Evolutionary conservation across 345 rosid genomes (phyloP).

Genomic region (Cardamine resedifolia): DNA sequence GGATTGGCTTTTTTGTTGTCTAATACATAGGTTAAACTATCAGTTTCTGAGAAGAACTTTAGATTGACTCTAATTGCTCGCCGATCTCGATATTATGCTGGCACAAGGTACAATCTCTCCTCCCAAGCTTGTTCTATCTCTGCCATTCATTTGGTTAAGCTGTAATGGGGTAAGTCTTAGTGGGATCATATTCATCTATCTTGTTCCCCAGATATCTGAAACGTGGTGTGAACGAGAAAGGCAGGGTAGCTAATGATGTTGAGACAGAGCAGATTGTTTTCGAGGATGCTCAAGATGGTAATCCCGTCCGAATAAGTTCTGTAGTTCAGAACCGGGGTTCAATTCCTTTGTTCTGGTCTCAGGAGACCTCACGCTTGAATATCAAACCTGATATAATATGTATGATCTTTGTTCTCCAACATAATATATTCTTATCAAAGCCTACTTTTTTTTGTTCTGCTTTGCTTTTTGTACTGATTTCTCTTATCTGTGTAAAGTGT

Average conservation of each 20-base stretch:
- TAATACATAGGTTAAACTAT: slow-evolving; percentile 60
- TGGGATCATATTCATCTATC: slow-evolving; percentile 21
- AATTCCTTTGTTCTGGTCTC: slow-evolving; percentile 97
- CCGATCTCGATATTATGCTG: slow-evolving; percentile 94
- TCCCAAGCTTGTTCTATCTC: slow-evolving; percentile 13
- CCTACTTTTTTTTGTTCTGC: not conserved
- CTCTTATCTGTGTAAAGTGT: slow-evolving; percentile 52
- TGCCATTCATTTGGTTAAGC: not conserved
- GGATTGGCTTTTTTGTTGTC: not conserved
- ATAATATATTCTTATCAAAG: not conserved
- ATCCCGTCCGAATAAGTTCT: slow-evolving; percentile 73
- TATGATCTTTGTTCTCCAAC: slow-evolving; percentile 43
- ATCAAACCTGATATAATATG: slow-evolving; percentile 86
- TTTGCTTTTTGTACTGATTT: slow-evolving; percentile 33
- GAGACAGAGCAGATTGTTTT: slow-evolving; percentile 93
- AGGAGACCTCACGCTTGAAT: slow-evolving; percentile 87
- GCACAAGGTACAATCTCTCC: slow-evolving; percentile 67
- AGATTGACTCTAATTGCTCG: slow-evolving; percentile 81
- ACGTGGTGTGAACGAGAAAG: slow-evolving; percentile 94
- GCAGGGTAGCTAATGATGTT: slow-evolving; percentile 99
- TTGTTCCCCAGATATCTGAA: slow-evolving; percentile 61
- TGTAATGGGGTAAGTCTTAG: not conserved
- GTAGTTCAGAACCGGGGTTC: slow-evolving; percentile 95
- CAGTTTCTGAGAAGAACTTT: slow-evolving; percentile 60
- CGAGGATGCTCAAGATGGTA: slow-evolving; percentile 73